Evolutionary conservation across 257 asterid genomes (phyloP), one percentile per base, ranked within the genome.

Genomic region (Solanum ossicruentum): DNA sequence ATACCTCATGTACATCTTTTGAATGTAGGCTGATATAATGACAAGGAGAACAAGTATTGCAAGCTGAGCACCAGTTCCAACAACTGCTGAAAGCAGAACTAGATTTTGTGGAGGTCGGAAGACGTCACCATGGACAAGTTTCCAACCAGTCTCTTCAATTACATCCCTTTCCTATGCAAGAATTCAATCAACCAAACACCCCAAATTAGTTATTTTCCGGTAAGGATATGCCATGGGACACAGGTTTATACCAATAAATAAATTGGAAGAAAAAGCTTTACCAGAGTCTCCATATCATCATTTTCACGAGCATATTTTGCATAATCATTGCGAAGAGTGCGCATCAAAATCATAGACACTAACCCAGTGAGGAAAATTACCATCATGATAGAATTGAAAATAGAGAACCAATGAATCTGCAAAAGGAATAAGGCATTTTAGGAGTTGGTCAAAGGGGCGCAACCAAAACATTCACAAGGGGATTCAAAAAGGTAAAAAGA

Each of bases 61-160:
- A 60, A 95, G 92, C 87, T 93, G 98, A 85, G 98, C 93, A 32
- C 98, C 98, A 82, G 96, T 94, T 89, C 98, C 98, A 80, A 95
- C 98, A 83, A 94, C 89, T 63, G 98, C 98, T 71, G 98, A 90
- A 47, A 95, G 93, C 56, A 95, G 88, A 87, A 92, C 95, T 80
- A 94, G 82, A 88, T 89, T 89, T 83, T 80, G 90, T 58, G 98
- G 86, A 85, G 98, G 92, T 57, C 98, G 94, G 88, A 95, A 95
- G 56, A 94, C 97, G 87, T 95, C 98, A 75, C 97, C 98, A 85
- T 94, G 98, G 89, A 94, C 94, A 81, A 95, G 97, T 86, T 95
- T 95, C 98, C 98, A 95, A 81, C 98, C 98, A 86, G 98, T 92
- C 88, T 92, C 98, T 86, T 95, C 98, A 89, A 41, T 90, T 80